Percentiles rank a stretch among this genome's conserved stretches.
phyloP scores from a whole-genome alignment of 371 early-diverging fungal species.

The Mucor plumbeus region DNA sequence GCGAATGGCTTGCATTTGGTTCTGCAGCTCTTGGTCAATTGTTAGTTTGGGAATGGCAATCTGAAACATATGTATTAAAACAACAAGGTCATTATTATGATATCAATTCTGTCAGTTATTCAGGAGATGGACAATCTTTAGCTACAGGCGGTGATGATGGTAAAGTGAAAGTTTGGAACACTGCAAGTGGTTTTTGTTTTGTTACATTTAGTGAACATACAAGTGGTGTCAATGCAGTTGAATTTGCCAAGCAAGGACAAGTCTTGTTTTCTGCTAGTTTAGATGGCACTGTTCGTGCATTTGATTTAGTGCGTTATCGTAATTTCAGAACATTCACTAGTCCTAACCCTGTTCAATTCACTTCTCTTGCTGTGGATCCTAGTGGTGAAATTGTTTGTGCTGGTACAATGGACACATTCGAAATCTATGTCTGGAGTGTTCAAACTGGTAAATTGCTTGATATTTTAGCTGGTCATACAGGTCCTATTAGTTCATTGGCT shows the following conservation, averaged over 20 bases:
- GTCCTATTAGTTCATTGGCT: constrained; percentile 84
- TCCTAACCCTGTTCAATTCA: constrained; percentile 96
- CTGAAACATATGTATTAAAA: constrained; percentile 96
- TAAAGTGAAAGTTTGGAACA: constrained; percentile 97
- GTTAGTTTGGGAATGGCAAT: constrained; percentile 99
- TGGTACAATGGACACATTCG: constrained; percentile 94
- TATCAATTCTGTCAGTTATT: constrained; percentile 88
- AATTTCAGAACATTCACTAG: constrained; percentile 97
- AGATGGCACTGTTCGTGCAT: constrained; percentile 98
- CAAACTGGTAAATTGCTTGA: constrained; percentile 97
- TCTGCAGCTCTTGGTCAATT: constrained; percentile 92
- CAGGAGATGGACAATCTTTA: constrained; percentile 92
- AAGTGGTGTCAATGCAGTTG: constrained; percentile 81
- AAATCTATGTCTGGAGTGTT: constrained; percentile 97
- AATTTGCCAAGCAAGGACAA: constrained; percentile 91
- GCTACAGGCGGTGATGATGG: constrained; percentile 98
- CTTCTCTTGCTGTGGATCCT: constrained; percentile 91
- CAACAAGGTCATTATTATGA: constrained; percentile 98
- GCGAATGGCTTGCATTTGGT: constrained; percentile 98
- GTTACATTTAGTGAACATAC: constrained; percentile 96
- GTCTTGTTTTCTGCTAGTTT: constrained; percentile 93
- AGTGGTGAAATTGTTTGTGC: constrained; percentile 97
- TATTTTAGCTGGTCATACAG: constrained; percentile 92
- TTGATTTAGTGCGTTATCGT: constrained; percentile 94
- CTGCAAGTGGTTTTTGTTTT: constrained; percentile 94